Evolutionary conservation across 306 rosid genomes (phyloP).

Genomic region (Lathyrus aphaca): DNA sequence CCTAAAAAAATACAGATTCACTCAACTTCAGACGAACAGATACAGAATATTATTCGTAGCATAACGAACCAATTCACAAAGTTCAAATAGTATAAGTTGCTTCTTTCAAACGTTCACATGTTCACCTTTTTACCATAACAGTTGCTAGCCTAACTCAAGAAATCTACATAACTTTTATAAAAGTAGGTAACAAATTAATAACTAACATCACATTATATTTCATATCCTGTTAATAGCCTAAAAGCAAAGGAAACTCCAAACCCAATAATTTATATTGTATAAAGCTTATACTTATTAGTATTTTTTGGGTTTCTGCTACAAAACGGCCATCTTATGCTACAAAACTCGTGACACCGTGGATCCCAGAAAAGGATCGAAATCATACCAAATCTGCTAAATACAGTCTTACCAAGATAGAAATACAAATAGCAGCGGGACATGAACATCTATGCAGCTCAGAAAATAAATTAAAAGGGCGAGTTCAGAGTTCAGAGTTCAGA

Average conservation of each 20-base stretch:
- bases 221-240: constrained; percentile 1
- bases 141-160: not conserved
- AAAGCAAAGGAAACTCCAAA: constrained; percentile 3
- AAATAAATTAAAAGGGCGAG: not conserved
- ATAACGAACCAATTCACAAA: constrained; percentile 18
- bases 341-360: not conserved
- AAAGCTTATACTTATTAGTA: constrained; percentile 6
- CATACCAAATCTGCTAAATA: not conserved
- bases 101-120: constrained; percentile 8
- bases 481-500: not conserved
- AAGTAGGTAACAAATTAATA: constrained; percentile 4
- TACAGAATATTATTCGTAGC: not conserved
- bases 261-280: not conserved
- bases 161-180: not conserved
- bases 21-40: constrained; percentile 43
- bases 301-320: too few relatives aligned
- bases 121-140: constrained; percentile 31
- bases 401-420: not conserved
- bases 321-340: not conserved
- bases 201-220: constrained; percentile 1
- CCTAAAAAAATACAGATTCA: constrained; percentile 55
- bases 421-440: constrained; percentile 5
- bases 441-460: not conserved
- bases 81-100: constrained; percentile 5
- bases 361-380: not conserved